These are phyloP conservation scores for Citrus unshiu DNA, from an alignment of 345 rosid genomes.

Conservation along the genomic window DNA sequence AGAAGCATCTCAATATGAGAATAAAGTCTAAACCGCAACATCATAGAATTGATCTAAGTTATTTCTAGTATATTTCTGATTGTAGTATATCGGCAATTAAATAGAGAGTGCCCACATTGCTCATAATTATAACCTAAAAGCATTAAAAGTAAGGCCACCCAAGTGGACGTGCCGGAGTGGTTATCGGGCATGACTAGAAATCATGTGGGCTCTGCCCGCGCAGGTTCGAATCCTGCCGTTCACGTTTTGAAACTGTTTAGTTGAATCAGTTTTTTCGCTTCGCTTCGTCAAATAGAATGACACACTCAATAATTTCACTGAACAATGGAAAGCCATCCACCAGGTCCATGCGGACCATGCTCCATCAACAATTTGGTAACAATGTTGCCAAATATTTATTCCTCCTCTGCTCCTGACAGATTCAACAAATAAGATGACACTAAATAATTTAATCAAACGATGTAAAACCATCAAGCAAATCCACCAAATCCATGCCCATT, in stretches of 20 bases:
- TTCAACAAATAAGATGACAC: background rate
- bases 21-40: too few relatives aligned
- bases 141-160: fast-evolving
- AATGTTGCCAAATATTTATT: too few relatives aligned
- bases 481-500: conserved; percentile 41
- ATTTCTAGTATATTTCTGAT: too few relatives aligned
- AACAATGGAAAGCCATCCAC: conserved; percentile 25
- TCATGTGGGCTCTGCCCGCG: conserved; percentile 97
- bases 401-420: background rate
- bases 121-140: too few relatives aligned
- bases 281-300: background rate
- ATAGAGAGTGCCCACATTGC: too few relatives aligned
- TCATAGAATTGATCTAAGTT: background rate
- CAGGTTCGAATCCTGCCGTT: conserved; percentile 85
- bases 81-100: too few relatives aligned
- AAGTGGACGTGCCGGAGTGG: conserved; percentile 90
- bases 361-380: conserved; percentile 7
- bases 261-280: background rate
- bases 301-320: too few relatives aligned
- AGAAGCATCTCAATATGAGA: too few relatives aligned
- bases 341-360: conserved; percentile 32
- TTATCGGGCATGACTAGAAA: conserved; percentile 98
- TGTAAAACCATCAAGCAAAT: conserved; percentile 32
- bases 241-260: conserved; percentile 17
- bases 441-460: conserved; percentile 8